Evolutionary conservation across 1,284 basidiomycete genomes (phyloP), one percentile per base, ranked within the genome.

Genomic region (Takashimella tepidaria): DNA sequence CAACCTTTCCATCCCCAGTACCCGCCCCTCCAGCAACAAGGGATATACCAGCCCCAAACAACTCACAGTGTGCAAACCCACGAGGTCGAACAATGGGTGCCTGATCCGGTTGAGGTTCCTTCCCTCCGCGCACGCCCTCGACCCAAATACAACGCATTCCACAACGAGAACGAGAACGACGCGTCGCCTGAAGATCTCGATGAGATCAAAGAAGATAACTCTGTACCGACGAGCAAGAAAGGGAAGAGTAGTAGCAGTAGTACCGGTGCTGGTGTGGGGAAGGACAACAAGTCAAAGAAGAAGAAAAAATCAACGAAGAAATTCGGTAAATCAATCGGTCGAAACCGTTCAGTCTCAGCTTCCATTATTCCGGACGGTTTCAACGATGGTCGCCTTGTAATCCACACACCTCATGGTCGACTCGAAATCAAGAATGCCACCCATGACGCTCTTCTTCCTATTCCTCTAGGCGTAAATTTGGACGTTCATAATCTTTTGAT

Each of bases 401-500:
- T 37, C 16, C 31, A 8, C 10, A 37, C 31, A 8, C 31, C 31
- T 8, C 31, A 37, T 8, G 31, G 31, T 16, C 31, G 16, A 8
- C 31, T 37, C 31, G 31, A 37, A 16, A 37, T 37, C 31, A 37
- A 37, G 31, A 37, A 55, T 31, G 12, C 19, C 23, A 19, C 41
- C 43, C n/a, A n/a, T n/a, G 49, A 41, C 5, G 10, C 24, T 4
- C 54, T 66, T n/a, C 50, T 63, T 5, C 54, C 58, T 4, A 60
- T 56, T n/a, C 62, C 63, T 8, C 51, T 50, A 1, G 62, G 61
- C 1, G 45, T 58, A 8, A 50, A 51, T 3, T 53, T 67, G 49
- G 67, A 68, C 43, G 62, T 67, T 44, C 63, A 64, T 50, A 61
- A 63, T 23, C 50, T 67, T 20, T 50, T 70, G 37, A 66, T 70